Conservation (phyloP, 176 grass and related monocot genomes). For the Dactylis glomerata region DNA sequence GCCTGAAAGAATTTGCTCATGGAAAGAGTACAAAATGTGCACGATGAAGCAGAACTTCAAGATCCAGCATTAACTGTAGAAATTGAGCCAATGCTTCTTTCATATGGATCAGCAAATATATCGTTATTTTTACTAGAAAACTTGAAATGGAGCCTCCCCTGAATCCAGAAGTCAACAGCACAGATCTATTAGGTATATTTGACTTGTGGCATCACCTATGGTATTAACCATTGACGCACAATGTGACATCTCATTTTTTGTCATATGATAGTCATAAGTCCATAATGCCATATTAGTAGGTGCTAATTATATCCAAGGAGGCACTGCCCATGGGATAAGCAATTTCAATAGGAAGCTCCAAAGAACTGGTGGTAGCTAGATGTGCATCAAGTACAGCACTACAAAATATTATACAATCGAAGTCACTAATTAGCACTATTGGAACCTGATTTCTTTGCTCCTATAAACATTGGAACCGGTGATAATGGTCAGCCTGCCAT, state of each 20-base stretch:
- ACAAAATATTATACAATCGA: not conserved
- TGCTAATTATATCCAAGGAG: not conserved
- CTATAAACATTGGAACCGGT: not conserved
- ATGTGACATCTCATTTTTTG: not conserved
- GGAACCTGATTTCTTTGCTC: not conserved
- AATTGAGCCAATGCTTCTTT: constrained; percentile 4
- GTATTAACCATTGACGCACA: constrained; percentile 13
- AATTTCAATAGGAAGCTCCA: not conserved
- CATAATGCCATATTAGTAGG: not conserved
- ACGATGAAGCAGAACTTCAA: constrained; percentile 1
- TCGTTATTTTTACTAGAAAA: not conserved
- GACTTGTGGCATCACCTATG: not conserved
- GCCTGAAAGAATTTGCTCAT: not conserved
- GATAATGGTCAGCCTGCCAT: not conserved
- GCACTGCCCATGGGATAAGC: not conserved
- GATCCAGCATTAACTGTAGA: constrained; percentile 16
- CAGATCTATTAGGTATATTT: constrained; percentile 13
- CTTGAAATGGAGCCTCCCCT: not conserved
- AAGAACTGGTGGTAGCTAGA: not conserved
- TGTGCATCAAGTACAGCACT: not conserved
- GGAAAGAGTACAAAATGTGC: not conserved
- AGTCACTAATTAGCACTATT: not conserved
- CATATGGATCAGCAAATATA: not conserved
- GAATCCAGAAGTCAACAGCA: not conserved
- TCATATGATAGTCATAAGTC: not conserved